Conservation (phyloP, 2,329 filamentous ascomycete species). For the Dendryphion nanum region DNA sequence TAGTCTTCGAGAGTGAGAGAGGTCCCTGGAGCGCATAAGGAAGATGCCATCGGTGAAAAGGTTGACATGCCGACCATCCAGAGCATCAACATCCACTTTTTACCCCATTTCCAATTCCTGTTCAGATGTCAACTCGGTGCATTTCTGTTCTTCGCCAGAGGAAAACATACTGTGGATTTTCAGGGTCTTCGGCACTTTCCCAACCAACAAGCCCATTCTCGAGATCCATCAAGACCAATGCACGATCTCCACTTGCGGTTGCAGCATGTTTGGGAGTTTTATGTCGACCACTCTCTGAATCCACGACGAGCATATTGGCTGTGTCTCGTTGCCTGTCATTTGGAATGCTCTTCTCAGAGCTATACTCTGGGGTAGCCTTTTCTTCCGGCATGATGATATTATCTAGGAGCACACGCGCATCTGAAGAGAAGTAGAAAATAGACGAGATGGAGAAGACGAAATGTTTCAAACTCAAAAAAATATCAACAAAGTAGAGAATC, state of each 20-base stretch:
- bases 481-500: too few relatives aligned
- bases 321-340: conserved; percentile 9
- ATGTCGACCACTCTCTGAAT: conserved; percentile 2
- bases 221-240: conserved; percentile 11
- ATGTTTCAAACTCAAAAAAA: neutral
- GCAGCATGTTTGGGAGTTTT: conserved; percentile 1
- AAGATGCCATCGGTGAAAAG: conserved; percentile 27
- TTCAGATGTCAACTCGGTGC: neutral
- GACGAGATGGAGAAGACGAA: neutral
- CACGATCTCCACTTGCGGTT: conserved; percentile 7
- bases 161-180: conserved; percentile 10
- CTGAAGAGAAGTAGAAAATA: neutral
- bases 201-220: conserved; percentile 14
- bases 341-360: conserved; percentile 11
- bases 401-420: too few relatives aligned
- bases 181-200: conserved; percentile 13
- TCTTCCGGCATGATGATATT: conserved; percentile 6
- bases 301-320: neutral
- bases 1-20: conserved; percentile 17
- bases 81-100: conserved; percentile 41
- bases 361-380: conserved; percentile 5
- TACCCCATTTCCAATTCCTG: conserved; percentile 40
- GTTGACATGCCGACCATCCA: conserved; percentile 34
- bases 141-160: neutral
- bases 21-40: conserved; percentile 27